phyloP scores from a whole-genome alignment of 352 stramenopile genomes.

The Phytophthora chlamydospora region DNA sequence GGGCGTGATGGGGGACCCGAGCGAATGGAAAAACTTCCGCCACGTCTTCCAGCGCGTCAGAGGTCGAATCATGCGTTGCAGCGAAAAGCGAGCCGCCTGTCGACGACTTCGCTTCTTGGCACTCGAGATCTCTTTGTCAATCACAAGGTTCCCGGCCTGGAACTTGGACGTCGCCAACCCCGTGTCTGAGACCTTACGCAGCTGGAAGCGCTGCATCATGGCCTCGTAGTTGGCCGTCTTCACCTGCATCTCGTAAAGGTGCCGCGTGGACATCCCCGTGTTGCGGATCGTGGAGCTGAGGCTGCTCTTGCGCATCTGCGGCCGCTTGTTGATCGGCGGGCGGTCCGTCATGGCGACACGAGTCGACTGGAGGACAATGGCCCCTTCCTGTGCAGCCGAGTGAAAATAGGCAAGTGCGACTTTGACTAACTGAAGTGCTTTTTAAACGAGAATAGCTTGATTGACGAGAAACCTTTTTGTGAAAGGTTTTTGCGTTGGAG shows the following conservation, averaged over 20 bases:
- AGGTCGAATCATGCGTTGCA: too few relatives aligned
- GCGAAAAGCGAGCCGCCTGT: too few relatives aligned
- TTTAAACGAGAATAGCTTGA: too few relatives aligned
- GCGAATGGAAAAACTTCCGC: too few relatives aligned
- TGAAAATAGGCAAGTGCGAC: too few relatives aligned
- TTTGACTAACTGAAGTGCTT: too few relatives aligned
- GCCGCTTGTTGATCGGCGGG: slow-evolving; percentile 2
- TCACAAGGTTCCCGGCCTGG: slow-evolving; percentile 25
- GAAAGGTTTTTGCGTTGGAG: too few relatives aligned
- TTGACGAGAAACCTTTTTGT: too few relatives aligned
- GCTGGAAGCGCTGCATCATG: slow-evolving; percentile 40
- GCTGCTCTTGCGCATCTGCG: neutral
- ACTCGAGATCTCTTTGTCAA: slow-evolving; percentile 13
- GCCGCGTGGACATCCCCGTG: slow-evolving; percentile 2
- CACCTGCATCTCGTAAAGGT: slow-evolving; percentile 13
- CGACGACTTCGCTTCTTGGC: slow-evolving; percentile 20
- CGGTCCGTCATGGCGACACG: neutral
- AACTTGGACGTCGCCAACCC: slow-evolving; percentile 28
- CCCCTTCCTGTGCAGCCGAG: too few relatives aligned
- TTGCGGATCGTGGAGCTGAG: neutral
- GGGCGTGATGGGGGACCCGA: slow-evolving; percentile 17
- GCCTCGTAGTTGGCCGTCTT: slow-evolving; percentile 12
- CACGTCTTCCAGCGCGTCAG: too few relatives aligned
- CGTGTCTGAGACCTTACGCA: slow-evolving; percentile 26
- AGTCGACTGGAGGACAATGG: neutral